These are phyloP conservation scores for Dendrobium officinale DNA, from an alignment of 106 monocot species.

Conservation along the genomic window DNA sequence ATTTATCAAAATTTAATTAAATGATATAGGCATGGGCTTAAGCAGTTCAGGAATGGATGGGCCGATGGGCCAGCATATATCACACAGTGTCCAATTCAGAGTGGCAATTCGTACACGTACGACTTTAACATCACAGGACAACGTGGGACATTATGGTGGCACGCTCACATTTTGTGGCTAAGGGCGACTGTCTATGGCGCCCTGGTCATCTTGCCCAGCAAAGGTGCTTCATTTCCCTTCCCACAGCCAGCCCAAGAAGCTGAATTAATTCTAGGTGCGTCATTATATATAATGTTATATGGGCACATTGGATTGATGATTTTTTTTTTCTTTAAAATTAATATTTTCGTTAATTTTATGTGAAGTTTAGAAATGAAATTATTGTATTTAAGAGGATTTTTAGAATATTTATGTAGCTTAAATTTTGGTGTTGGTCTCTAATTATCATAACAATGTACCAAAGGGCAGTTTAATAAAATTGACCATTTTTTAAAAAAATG, in stretches of 20 bases:
- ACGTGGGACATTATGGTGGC: constrained; percentile 26
- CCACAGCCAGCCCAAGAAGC: constrained; percentile 16
- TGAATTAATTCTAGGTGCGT: constrained; percentile 13
- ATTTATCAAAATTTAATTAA: not conserved
- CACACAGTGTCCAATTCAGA: constrained; percentile 35
- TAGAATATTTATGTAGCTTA: too few relatives aligned
- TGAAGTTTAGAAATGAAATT: too few relatives aligned
- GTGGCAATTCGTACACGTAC: constrained; percentile 15
- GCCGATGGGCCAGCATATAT: constrained; percentile 45
- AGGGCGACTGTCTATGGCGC: constrained; percentile 33
- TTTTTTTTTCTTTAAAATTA: too few relatives aligned
- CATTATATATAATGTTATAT: too few relatives aligned
- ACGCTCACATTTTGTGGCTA: constrained; percentile 30
- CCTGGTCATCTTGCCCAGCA: constrained; percentile 21
- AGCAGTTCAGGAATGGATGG: constrained; percentile 36
- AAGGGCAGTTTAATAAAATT: too few relatives aligned
- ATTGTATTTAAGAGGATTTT: too few relatives aligned
- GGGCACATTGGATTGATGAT: too few relatives aligned
- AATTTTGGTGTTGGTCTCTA: too few relatives aligned
- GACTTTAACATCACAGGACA: constrained; percentile 26
- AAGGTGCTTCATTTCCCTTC: constrained; percentile 18
- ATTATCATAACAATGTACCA: too few relatives aligned
- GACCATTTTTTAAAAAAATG: too few relatives aligned
- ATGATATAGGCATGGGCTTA: constrained; percentile 29
- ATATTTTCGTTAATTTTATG: too few relatives aligned